Evolutionary conservation across 768 basidiomycete species (phyloP), one percentile per base, ranked within the genome.

Genomic region (Trametes villosa): DNA sequence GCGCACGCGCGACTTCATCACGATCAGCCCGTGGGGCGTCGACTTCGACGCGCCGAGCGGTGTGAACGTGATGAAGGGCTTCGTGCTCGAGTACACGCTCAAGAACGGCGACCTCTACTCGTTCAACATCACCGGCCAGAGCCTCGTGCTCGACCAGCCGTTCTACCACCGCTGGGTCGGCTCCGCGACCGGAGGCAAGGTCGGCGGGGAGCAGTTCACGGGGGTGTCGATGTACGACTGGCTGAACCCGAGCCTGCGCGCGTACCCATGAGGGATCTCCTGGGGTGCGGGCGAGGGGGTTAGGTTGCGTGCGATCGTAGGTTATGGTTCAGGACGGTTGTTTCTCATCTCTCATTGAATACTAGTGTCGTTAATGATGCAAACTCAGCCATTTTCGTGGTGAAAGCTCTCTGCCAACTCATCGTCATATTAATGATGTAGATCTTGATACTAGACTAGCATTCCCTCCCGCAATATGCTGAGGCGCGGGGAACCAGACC

Each of bases 101-200:
- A 59, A 38, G 15, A 48, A 71, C 44, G 68, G 67, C 22, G 65
- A 63, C 11, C 26, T 52, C 36, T 65, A 57, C 59, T 50, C 52
- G 36, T 71, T 71, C 53, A 64, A 67, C 46, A 17, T 68, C 27
- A 63, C 58, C 27, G 64, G 59, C 8, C 59, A 58, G 18, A 65
- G 49, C 8, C 65, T 55, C 26, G 64, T 67, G 49, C 67, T 67
- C 3, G 64, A 62, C 46, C 46, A 62, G 48, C 51, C 26, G 24
- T 52, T 70, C 33, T 71, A 71, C 40, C 70, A 70, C 41, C 65
- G 70, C 18, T 70, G 67, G 66, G 63, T 67, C 7, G 71, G 63
- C n/a, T 22, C 40, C 8, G 59, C 53, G 22, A 40, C 45, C 1
- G 63, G 63, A 18, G 63, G 63, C 4, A 60, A 64, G 50, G 58